A percentile compares a stretch with the other conserved stretches of the same genome.
Conservation (phyloP, 208 protist species). For the Leishmania guyanensis region DNA sequence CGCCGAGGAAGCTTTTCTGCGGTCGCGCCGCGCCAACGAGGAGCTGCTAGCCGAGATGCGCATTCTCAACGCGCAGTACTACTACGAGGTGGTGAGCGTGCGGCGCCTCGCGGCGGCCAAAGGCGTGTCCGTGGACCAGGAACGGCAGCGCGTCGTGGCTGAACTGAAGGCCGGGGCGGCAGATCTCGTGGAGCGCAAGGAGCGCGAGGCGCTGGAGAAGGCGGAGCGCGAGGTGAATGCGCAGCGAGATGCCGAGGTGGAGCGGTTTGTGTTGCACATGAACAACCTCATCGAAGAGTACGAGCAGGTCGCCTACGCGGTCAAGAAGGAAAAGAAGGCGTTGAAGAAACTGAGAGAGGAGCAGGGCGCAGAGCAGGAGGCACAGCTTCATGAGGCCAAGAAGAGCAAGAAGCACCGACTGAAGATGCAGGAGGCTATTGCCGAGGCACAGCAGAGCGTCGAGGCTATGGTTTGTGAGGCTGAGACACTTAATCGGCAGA, state of each 20-base stretch:
- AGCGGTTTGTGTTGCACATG: constrained; percentile 74
- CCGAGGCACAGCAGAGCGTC: constrained; percentile 33
- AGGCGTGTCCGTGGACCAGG: constrained; percentile 35
- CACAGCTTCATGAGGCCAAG: constrained; percentile 72
- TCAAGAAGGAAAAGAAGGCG: constrained; percentile 81
- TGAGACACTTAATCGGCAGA: constrained; percentile 30
- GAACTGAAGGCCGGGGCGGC: constrained; percentile 37
- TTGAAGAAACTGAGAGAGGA: constrained; percentile 66
- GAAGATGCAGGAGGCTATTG: constrained; percentile 59
- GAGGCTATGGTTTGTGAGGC: constrained; percentile 33
- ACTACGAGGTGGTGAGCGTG: constrained; percentile 54
- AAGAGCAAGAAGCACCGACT: constrained; percentile 82
- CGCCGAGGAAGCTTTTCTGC: constrained; percentile 65
- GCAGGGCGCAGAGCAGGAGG: constrained; percentile 53
- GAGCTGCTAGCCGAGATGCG: constrained; percentile 80
- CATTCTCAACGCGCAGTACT: constrained; percentile 60
- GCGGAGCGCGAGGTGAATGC: constrained; percentile 34
- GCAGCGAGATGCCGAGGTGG: constrained; percentile 56
- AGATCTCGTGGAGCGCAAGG: constrained; percentile 42
- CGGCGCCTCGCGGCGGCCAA: constrained; percentile 37
- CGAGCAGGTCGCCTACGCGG: constrained; percentile 47
- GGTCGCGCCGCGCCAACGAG: constrained; percentile 56
- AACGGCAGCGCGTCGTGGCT: constrained; percentile 32
- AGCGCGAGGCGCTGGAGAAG: constrained; percentile 45
- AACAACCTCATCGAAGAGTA: constrained; percentile 87